Evolutionary conservation across 2,329 filamentous ascomycete species (phyloP), one percentile per base, ranked within the genome.

Genomic region (Calonectria ilicicola): DNA sequence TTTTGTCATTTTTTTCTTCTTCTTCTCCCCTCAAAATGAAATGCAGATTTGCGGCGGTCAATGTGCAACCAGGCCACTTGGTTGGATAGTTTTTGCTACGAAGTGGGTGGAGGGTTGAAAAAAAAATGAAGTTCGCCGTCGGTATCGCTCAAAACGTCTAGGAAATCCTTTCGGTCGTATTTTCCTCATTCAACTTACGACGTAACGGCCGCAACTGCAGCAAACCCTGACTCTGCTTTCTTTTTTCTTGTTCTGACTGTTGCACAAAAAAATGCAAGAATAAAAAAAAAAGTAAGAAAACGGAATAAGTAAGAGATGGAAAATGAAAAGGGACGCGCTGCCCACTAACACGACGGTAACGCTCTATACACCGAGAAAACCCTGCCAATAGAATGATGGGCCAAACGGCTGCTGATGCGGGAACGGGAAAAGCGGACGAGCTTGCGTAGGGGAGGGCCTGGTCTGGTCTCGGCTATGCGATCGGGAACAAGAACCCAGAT

Each of bases 381-480:
- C 53, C 32, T 58, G 53, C 32, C 29, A 32, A 58, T 58, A 58
- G 21, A 58, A 58, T 35, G 53, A 58, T 58, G 53, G 53, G 53
- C 53, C 53, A 58, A 38, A 58, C 60, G 40, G 40, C 40, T 38
- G 44, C 44, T 46, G 62, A 65, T 47, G 44, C 62, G 62, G 44
- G 62, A 65, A 65, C 40, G 49, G 23, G 35, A 26, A 42, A 51
- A 51, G 26, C 49, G 49, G 32, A 56, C 65, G 47, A 32, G 27
- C 49, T 15, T 19, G 32, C 29, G 49, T 67, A 58, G 51, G 65
- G 53, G 38, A 49, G 42, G 65, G 49, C 42, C 42, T 62, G 56
- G 51, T 67, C 42, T 62, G 56, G 51, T 67, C 51, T 62, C 65
- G 65, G 53, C 53, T 67, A 67, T 67, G 51, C 65, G 65, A 67